A percentile compares a stretch with the other conserved stretches of the same genome.
Conservation (phyloP, 73 alveolate genomes). For the Paramecium tetraurelia region DNA sequence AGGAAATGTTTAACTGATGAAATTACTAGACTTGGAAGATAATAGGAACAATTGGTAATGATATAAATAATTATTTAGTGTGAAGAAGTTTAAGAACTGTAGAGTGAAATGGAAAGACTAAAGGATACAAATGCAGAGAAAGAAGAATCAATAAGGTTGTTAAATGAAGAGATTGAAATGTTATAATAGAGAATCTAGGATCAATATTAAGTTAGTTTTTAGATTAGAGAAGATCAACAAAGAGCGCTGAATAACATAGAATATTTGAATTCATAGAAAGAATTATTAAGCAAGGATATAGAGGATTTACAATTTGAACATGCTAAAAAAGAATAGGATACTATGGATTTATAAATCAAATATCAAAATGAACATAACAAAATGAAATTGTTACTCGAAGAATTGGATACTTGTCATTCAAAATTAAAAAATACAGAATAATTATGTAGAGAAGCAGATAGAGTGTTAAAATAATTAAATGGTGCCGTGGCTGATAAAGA, state of each 20-base stretch:
- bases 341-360: background rate
- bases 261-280: background rate
- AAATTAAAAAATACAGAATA: slow-evolving; percentile 25
- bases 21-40: background rate
- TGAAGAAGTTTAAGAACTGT: background rate
- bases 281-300: background rate
- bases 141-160: slow-evolving; percentile 8
- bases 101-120: background rate
- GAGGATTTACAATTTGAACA: background rate
- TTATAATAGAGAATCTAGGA: background rate
- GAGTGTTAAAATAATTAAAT: slow-evolving; percentile 25
- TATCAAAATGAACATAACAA: background rate
- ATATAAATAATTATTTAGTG: background rate
- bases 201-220: slow-evolving; percentile 4
- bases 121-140: slow-evolving; percentile 37
- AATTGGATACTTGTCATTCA: background rate
- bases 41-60: background rate
- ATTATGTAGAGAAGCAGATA: slow-evolving; percentile 41
- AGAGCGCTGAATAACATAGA: background rate
- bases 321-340: background rate
- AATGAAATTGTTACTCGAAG: background rate
- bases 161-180: slow-evolving; percentile 44
- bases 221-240: background rate
- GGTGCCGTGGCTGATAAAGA: slow-evolving; percentile 6
- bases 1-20: background rate